Conservation (phyloP, 2,329 filamentous ascomycete genomes). For the Colletotrichum limetticola region DNA sequence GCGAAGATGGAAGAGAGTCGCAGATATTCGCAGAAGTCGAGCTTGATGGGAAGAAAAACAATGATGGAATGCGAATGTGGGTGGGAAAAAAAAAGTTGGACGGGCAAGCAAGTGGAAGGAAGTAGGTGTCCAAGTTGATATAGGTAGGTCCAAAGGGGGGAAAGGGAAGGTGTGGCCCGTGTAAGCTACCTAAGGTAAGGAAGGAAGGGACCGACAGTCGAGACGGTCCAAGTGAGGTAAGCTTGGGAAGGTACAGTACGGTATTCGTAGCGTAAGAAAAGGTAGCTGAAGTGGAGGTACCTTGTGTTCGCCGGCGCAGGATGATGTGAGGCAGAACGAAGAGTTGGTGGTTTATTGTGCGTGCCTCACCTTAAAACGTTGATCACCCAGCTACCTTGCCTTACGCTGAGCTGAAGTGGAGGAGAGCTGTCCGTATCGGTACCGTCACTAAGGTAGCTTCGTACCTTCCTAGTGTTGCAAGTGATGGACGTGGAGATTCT, state of each 20-base stretch:
- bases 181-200: constrained; percentile 19
- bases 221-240: constrained; percentile 13
- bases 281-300: constrained; percentile 4
- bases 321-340: background rate
- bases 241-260: constrained; percentile 5
- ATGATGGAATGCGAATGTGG: constrained; percentile 5
- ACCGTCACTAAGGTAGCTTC: background rate
- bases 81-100: constrained; percentile 8
- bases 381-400: too few relatives aligned
- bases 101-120: background rate
- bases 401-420: constrained; percentile 8
- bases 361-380: constrained; percentile 3
- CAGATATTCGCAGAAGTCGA: constrained; percentile 10
- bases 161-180: constrained; percentile 23
- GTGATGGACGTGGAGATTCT: constrained; percentile 23
- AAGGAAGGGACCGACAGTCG: constrained; percentile 9
- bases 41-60: constrained; percentile 11
- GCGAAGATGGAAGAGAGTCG: constrained; percentile 16
- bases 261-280: background rate
- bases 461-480: constrained; percentile 23
- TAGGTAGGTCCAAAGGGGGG: constrained; percentile 19
- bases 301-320: background rate
- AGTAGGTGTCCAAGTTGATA: constrained; percentile 31
- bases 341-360: background rate
- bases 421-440: constrained; percentile 10